Conservation (phyloP, 371 early-diverging fungal species). For the Syncephalastrum sp. region DNA sequence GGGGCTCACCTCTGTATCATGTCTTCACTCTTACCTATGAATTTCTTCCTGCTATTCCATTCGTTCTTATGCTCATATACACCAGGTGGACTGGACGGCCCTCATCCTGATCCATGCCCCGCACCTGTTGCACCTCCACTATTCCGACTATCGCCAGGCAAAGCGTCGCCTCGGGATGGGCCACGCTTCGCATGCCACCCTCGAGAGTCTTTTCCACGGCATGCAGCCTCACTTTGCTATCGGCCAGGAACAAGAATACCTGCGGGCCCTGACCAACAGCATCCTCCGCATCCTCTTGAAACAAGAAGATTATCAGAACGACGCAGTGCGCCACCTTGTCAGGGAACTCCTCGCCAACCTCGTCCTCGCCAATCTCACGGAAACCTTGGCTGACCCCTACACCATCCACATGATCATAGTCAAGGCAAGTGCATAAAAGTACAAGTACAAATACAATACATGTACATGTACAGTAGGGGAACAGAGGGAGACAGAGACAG, state of each 20-base stretch:
- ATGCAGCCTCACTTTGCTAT: slow-evolving; percentile 63
- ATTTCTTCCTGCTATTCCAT: neutral
- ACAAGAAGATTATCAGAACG: slow-evolving; percentile 47
- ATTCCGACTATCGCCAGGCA: slow-evolving; percentile 53
- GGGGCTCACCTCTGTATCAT: too few relatives aligned
- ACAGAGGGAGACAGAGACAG: too few relatives aligned
- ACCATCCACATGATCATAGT: slow-evolving; percentile 59
- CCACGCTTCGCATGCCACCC: slow-evolving; percentile 47
- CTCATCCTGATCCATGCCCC: slow-evolving; percentile 51
- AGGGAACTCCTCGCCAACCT: slow-evolving; percentile 54
- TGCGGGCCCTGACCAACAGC: slow-evolving; percentile 47
- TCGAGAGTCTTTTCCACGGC: slow-evolving; percentile 58
- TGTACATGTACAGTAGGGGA: too few relatives aligned
- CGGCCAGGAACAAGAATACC: slow-evolving; percentile 47
- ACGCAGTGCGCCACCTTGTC: slow-evolving; percentile 54
- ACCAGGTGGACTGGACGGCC: slow-evolving; percentile 61
- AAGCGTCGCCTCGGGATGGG: slow-evolving; percentile 43
- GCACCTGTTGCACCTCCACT: slow-evolving; percentile 51
- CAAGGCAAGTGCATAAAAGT: slow-evolving; percentile 32
- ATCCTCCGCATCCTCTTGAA: slow-evolving; percentile 41
- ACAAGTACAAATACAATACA: too few relatives aligned
- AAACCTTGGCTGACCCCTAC: slow-evolving; percentile 55
- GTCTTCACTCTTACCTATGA: too few relatives aligned
- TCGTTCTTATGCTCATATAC: neutral
- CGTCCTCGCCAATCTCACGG: slow-evolving; percentile 46